Percentiles rank a stretch among this genome's conserved stretches.
phyloP scores from a whole-genome alignment of 2,329 filamentous ascomycete genomes.

The Cyphellophora attinorum region DNA sequence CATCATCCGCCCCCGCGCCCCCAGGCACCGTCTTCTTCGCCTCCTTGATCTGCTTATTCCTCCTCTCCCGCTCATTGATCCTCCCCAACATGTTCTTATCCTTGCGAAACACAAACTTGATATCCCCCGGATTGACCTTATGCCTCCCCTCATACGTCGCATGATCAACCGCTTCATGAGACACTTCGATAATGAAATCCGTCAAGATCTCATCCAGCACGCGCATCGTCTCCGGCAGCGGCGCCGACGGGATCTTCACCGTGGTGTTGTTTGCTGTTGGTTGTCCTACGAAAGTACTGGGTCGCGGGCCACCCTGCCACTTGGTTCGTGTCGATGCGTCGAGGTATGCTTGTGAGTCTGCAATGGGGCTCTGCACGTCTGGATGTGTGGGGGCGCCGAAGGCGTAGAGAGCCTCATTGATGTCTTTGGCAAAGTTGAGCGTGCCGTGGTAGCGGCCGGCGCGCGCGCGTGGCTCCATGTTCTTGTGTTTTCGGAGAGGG shows the following conservation, averaged over 20 bases:
- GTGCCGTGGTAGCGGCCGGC: constrained; percentile 72
- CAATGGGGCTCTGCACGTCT: constrained; percentile 19
- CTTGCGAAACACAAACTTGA: constrained; percentile 83
- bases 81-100: constrained; percentile 80
- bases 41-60: constrained; percentile 77
- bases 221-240: constrained; percentile 73
- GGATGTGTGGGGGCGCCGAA: constrained; percentile 32
- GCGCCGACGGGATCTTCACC: no score
- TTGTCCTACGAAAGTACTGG: constrained; percentile 58
- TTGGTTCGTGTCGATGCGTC: constrained; percentile 11
- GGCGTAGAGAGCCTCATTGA: constrained; percentile 44
- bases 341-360: constrained; percentile 13
- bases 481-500: background rate
- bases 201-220: constrained; percentile 92
- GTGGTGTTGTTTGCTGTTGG: constrained; percentile 58
- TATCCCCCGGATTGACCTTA: constrained; percentile 97
- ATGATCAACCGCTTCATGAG: constrained; percentile 76
- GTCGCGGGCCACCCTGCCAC: constrained; percentile 45
- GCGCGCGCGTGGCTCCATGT: constrained; percentile 66
- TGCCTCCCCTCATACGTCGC: constrained; percentile 81
- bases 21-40: constrained; percentile 63
- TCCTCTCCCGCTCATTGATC: constrained; percentile 80
- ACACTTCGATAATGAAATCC: constrained; percentile 91
- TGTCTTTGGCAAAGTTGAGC: constrained; percentile 67
- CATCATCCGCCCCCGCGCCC: constrained; percentile 47